Base-by-base conservation (phyloP, 1,139 yeast genomes). In the Kluyveromyces sp. region DNA sequence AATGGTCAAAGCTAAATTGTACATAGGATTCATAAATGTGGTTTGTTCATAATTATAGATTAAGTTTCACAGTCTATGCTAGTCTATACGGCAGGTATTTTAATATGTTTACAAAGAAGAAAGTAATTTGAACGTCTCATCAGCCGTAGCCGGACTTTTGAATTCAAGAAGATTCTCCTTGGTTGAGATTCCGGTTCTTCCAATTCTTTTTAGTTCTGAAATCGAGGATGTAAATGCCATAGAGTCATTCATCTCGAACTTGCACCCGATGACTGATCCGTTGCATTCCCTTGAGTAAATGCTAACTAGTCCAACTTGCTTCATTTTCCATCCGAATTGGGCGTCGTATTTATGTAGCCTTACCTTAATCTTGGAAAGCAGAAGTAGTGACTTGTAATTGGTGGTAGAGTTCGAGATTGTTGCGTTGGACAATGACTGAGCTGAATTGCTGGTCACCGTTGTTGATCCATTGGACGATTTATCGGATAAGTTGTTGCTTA, bases 81-180 rank as follows among this genome's bases (percentile, higher is more conserved):
- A 40, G 16, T 31, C 28, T 33, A 35, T 15, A 16, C 25, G 13
- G 19, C 4, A n/a, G 77, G 66, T 81, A 77, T 11, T 54, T n/a
- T n/a, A n/a, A n/a, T 44, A 36, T n/a, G 17, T 11, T 25, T 25
- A 35, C 39, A 56, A 33, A 30, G 43, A 42, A 13, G 44, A 29
- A 4, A 45, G 40, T 29, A 46, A 29, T n/a, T 46, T 50, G 37
- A 43, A 53, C 7, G 58, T 53, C 34, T 57, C 51, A 13, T 57
- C 56, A 3, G 60, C 53, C 1, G 55, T 42, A 11, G 41, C 16
- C 37, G 47, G 51, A 33, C 50, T 54, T 31, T 52, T 50, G 33
- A 59, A 59, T 40, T 58, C 63, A n/a, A 60, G 42, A 17, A 58
- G 42, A 30, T 54, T 52, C 20, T 48, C 48, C 3, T 44, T 51